Conservation (phyloP, 2,329 filamentous ascomycete species). For the Colletotrichum sp. region DNA sequence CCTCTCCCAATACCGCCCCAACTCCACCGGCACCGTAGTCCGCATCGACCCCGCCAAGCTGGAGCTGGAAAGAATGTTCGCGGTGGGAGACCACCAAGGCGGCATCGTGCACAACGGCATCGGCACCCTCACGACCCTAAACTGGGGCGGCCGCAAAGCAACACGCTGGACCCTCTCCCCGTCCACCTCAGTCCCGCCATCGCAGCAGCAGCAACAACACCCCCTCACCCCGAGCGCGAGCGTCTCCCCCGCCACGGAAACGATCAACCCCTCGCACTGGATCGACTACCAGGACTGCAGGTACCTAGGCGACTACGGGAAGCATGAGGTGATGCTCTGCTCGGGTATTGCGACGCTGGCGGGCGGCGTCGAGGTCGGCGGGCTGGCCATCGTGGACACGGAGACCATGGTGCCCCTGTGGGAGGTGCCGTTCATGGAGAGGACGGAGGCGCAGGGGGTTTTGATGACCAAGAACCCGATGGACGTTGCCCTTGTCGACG, state of each 20-base stretch:
- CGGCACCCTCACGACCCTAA: constrained; percentile 41
- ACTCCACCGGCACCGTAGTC: constrained; percentile 48
- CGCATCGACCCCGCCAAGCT: constrained; percentile 41
- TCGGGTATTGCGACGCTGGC: constrained; percentile 46
- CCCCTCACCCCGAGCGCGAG: not conserved
- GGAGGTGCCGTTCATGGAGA: constrained; percentile 50
- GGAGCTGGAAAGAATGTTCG: constrained; percentile 37
- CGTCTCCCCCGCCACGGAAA: constrained; percentile 22
- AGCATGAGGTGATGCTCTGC: constrained; percentile 46
- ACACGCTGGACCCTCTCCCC: constrained; percentile 36
- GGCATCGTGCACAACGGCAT: constrained; percentile 45
- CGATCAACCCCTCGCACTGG: constrained; percentile 46
- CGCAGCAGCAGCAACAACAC: not conserved
- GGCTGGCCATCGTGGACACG: constrained; percentile 52
- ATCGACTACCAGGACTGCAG: constrained; percentile 59
- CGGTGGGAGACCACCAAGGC: constrained; percentile 48
- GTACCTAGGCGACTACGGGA: constrained; percentile 42
- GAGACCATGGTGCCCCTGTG: constrained; percentile 48
- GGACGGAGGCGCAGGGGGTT: constrained; percentile 36
- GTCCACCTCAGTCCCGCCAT: not conserved
- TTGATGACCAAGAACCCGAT: constrained; percentile 54
- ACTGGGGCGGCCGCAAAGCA: constrained; percentile 51
- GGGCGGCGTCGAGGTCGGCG: constrained; percentile 40
- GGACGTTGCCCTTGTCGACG: constrained; percentile 48
- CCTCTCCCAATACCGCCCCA: constrained; percentile 51